A percentile compares a stretch with the other conserved stretches of the same genome.
These are phyloP conservation scores for Acephala macrosclerotiorum DNA, from an alignment of 2,329 filamentous ascomycete genomes.

Conservation along the genomic window DNA sequence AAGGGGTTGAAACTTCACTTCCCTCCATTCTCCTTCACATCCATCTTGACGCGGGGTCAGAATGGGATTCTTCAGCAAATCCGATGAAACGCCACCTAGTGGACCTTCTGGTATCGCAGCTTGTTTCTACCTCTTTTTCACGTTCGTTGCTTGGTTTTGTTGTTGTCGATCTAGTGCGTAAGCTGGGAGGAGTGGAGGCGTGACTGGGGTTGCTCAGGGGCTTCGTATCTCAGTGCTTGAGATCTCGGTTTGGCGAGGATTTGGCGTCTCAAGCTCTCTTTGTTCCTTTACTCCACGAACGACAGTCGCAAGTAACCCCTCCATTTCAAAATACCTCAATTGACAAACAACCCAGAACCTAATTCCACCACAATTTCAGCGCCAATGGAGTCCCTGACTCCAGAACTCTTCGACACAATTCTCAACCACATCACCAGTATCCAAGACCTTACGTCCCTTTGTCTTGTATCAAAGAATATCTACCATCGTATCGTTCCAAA, in stretches of 20 bases:
- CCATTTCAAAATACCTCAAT: too few relatives aligned
- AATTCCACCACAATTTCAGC: background rate
- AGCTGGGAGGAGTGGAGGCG: background rate
- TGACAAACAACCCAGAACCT: background rate
- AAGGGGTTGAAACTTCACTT: background rate
- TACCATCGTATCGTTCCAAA: constrained; percentile 22
- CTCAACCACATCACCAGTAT: constrained; percentile 12
- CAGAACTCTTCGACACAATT: constrained; percentile 23
- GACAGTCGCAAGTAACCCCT: too few relatives aligned
- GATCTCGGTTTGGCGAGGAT: too few relatives aligned
- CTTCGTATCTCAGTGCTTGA: too few relatives aligned
- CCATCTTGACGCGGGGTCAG: background rate
- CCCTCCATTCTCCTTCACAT: background rate
- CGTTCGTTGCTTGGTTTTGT: background rate
- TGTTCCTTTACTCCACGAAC: too few relatives aligned
- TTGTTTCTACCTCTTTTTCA: background rate
- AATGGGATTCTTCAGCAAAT: background rate
- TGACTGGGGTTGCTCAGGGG: too few relatives aligned
- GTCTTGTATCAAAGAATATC: constrained; percentile 5
- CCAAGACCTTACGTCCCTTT: constrained; percentile 17
- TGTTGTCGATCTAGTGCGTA: background rate
- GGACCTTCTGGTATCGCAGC: background rate
- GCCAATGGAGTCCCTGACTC: constrained; percentile 16
- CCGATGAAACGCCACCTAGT: background rate
- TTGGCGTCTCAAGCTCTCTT: too few relatives aligned